A percentile compares a stretch with the other conserved stretches of the same genome.
Evolutionary conservation across 192 early-diverging fungal species (phyloP).

Genomic region (Funneliformis geosporum): DNA sequence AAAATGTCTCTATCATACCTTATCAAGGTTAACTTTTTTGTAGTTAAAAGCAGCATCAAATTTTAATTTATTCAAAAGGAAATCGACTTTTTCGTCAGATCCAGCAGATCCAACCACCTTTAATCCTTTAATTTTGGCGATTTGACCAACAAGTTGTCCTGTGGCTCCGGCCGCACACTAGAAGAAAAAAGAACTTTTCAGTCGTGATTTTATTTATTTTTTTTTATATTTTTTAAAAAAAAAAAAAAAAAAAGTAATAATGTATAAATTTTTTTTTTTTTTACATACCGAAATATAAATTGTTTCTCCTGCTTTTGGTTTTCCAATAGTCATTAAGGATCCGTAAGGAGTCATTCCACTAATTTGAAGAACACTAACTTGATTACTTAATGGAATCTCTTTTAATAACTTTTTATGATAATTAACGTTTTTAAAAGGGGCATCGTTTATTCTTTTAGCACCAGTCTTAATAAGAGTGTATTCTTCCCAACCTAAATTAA

Average conservation of each 20-base stretch:
- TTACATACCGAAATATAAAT: no score
- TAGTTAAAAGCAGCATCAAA: slow-evolving; percentile 88
- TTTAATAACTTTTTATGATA: slow-evolving; percentile 76
- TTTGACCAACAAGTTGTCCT: slow-evolving; percentile 74
- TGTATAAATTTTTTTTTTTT: no score
- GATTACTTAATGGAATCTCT: slow-evolving; percentile 9
- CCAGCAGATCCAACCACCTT: slow-evolving; percentile 76
- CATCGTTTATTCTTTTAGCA: no score
- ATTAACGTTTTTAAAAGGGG: slow-evolving; percentile 61
- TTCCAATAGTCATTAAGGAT: slow-evolving; percentile 60
- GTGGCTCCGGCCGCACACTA: slow-evolving; percentile 85
- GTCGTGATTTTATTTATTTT: no score
- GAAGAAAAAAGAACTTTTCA: no score
- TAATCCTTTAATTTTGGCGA: slow-evolving; percentile 71
- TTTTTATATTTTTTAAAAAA: no score
- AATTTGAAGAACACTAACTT: slow-evolving; percentile 19
- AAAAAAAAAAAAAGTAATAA: no score
- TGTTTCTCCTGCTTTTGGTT: slow-evolving; percentile 80
- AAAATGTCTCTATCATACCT: no score
- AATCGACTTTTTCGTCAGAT: slow-evolving; percentile 71
- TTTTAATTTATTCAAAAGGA: slow-evolving; percentile 59
- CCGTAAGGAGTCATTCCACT: slow-evolving; percentile 30
- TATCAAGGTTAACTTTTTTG: slow-evolving; percentile 59
- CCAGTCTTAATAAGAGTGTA: slow-evolving; percentile 44
- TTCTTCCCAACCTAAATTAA: slow-evolving; percentile 42